Base-by-base conservation (phyloP, 2,329 filamentous ascomycete species). In the Sporothrix brasiliensis region DNA sequence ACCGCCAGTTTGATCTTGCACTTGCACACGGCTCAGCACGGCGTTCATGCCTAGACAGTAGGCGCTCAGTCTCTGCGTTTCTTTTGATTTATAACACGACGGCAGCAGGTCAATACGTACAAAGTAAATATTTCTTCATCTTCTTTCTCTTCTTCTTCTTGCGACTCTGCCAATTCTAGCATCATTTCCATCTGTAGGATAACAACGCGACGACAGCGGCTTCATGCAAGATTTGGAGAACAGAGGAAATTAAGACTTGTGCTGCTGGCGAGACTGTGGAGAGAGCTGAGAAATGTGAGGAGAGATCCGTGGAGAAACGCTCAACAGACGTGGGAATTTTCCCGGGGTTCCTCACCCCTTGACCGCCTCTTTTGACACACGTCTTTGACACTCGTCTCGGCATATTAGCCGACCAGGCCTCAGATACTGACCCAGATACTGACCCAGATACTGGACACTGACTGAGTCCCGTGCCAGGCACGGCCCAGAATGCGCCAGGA, bases 331-430 rank as follows among this genome's bases (percentile, higher is more conserved):
- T 34, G 34, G 6, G 34, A 16, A 21, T 63, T n/a, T 47, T 61
- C 58, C 39, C 21, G n/a, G 16, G 16, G 11, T 13, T 16, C 6
- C 41, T 41, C 16, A 13, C 9, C 34, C 44, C 44, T 65, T 65
- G 61, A 65, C 61, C 44, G 61, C 61, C 44, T 50, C 44, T 49
- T 39, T 16, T 65, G 61, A 50, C 61, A 65, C 61, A 34, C 34
- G 34, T 16, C 16, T 16, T 65, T 47, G 44, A 50, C 44, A 27
- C 61, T 41, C 41, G 49, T 63, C 44, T 65, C 44, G 61, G 60
- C 41, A 63, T 49, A 41, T 63, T 49, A 49, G 21, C 41, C 60
- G 39, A 63, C 10, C 5, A 47, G 58, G 34, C 34, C 34, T 27
- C 53, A 16, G 34, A 58, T 58, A 27, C 53, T 27, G 56, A 60